Percentiles rank a stretch among this genome's conserved stretches.
Evolutionary conservation across 805 yeast species (phyloP).

Genomic region (Wickerhamiella vanderwaltii): DNA sequence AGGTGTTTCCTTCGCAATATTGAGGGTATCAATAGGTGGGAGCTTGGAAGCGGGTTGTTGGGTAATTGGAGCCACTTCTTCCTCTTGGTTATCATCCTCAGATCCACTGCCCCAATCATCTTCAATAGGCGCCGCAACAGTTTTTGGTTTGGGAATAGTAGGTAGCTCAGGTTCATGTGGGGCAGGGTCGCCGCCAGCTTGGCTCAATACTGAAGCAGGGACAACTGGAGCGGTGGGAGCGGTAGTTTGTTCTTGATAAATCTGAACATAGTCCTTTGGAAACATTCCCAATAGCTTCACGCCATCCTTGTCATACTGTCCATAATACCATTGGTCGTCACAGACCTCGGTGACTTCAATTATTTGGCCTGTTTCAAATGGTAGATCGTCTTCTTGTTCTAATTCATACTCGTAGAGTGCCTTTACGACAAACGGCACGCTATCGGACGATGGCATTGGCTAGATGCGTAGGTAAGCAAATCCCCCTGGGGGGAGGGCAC

Average conservation of each 20-base stretch:
- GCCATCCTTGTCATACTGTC: conserved; percentile 35
- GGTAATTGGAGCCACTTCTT: conserved; percentile 2
- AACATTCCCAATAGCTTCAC: conserved; percentile 55
- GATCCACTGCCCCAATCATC: conserved; percentile 21
- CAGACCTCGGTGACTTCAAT: conserved; percentile 69
- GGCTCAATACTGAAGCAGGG: neutral
- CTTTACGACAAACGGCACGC: conserved; percentile 50
- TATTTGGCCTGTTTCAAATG: conserved; percentile 52
- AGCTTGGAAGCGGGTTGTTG: neutral
- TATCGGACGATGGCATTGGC: neutral
- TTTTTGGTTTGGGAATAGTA: conserved; percentile 1
- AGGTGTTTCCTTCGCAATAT: neutral
- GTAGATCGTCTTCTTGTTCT: conserved; percentile 74
- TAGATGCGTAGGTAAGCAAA: neutral
- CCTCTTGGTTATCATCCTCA: conserved; percentile 19
- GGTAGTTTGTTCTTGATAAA: conserved; percentile 2
- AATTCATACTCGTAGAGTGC: conserved; percentile 57
- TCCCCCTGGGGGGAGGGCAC: neutral
- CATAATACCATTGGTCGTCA: conserved; percentile 87
- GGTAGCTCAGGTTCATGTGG: neutral
- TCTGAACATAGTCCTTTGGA: conserved; percentile 42
- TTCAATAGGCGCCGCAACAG: conserved; percentile 10
- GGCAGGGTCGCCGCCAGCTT: neutral
- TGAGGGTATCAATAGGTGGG: neutral
- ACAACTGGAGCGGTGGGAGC: neutral